Evolutionary conservation across 2,329 filamentous ascomycete genomes (phyloP).

Genomic region (Colletotrichum truncatum): DNA sequence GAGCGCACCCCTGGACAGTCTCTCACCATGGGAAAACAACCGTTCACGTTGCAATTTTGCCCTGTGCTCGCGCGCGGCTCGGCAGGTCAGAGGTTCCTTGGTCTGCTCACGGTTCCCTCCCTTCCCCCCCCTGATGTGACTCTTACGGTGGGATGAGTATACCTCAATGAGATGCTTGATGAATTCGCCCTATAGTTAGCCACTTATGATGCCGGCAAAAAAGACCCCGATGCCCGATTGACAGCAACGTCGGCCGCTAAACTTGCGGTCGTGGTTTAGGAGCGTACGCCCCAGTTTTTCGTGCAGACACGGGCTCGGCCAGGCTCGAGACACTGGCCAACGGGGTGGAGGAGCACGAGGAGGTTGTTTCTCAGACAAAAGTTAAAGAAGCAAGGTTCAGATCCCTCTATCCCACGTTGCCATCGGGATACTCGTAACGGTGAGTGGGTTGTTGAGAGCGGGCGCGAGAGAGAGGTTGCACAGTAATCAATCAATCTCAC

Average conservation of each 20-base stretch:
- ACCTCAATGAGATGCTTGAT: neutral
- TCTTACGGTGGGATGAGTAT: constrained; percentile 2
- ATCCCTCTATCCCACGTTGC: neutral
- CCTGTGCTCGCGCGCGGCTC: neutral
- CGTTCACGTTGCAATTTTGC: neutral
- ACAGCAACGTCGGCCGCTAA: constrained; percentile 15
- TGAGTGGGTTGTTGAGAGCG: neutral
- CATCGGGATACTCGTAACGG: neutral
- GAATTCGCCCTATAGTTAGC: neutral
- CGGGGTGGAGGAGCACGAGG: neutral
- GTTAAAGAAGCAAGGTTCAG: neutral
- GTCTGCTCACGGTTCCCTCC: neutral
- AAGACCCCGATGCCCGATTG: constrained; percentile 5
- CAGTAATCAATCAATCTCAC: neutral
- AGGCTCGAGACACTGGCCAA: constrained; percentile 18
- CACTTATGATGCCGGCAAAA: neutral
- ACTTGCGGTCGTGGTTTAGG: neutral
- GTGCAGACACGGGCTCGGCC: constrained; percentile 30
- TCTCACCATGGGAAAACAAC: too few species aligned
- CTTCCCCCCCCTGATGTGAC: neutral
- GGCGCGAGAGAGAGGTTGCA: neutral
- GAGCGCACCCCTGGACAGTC: neutral
- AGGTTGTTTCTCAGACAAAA: neutral
- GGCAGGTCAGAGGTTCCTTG: too few species aligned
- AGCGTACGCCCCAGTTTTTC: constrained; percentile 21